Evolutionary conservation across 495 filamentous ascomycete genomes (phyloP), one percentile per base, ranked within the genome.

Genomic region (Penicillium riverlandense): DNA sequence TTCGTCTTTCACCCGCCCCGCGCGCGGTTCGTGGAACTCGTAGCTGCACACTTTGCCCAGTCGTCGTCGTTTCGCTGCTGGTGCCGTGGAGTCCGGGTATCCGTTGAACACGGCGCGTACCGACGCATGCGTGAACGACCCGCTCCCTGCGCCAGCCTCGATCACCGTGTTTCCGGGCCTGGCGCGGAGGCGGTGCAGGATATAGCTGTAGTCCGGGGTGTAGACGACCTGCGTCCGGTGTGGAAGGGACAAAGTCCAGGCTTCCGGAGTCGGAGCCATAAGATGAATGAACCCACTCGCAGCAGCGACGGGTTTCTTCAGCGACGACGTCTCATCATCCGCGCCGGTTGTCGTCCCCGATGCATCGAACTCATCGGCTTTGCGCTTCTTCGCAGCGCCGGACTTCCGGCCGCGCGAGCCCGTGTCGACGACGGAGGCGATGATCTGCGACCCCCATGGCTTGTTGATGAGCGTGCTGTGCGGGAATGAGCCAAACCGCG

Each of bases 201-300:
- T 84, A 58, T 92, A 98, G 65, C 90, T 95, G 67, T 95, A 95
- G 63, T 98, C 92, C 8, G 94, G 89, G 1, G 88, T 96, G 58
- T 98, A 98, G 49, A 98, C 92, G 38, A 98, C 91, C 65, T 98
- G 92, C 8, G 92, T 98, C 38, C 92, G 77, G 61, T 98, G 92
- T 2, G 90, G 92, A 32, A 98, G 75, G 32, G 84, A 87, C 22
- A 78, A 67, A 0, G 94, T 98, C 92, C 92, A 98, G 11, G 85
- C 71, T 62, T 98, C 92, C 11, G 92, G 88, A 0, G 94, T 96
- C 0, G 94, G 94, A 27, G 85, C 87, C 11, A 96, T 74, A 29
- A 98, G 59, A 62, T 98, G 91, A 12, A 90, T 75, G 67, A 96
- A 98, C 15, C 92, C 92, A 55, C 78, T 90, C 2, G 77, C 55